These are phyloP conservation scores for Trichomonascaceae sp. DNA, from an alignment of 1,139 yeast species.

Conservation along the genomic window DNA sequence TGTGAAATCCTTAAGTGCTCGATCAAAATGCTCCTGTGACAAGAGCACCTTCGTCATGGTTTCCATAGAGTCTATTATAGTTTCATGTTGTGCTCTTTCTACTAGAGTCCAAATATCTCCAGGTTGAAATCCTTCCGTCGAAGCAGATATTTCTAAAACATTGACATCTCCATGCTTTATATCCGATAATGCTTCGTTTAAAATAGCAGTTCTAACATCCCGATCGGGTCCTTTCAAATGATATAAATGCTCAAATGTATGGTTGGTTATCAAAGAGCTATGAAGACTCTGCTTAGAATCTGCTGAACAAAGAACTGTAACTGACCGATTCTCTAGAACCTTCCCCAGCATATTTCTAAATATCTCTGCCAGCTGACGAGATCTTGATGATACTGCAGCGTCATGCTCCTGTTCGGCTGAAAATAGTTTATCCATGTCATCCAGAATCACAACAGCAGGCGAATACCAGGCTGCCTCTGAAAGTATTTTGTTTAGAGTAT, in stretches of 20 bases:
- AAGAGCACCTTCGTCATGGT: constrained; percentile 12
- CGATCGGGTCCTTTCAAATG: constrained; percentile 68
- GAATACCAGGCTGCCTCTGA: constrained; percentile 70
- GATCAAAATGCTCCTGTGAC: constrained; percentile 39
- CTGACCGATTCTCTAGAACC: constrained; percentile 39
- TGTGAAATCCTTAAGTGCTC: constrained; percentile 59
- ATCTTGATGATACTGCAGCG: constrained; percentile 44
- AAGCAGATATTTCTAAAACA: constrained; percentile 61
- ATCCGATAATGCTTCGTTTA: constrained; percentile 38
- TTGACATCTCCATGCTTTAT: constrained; percentile 41
- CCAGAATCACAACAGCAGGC: constrained; percentile 70
- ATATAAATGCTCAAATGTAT: constrained; percentile 59
- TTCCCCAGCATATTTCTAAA: constrained; percentile 37
- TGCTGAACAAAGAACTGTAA: constrained; percentile 53
- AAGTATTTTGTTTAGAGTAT: constrained; percentile 46
- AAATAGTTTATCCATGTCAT: constrained; percentile 72
- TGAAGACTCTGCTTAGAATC: constrained; percentile 63
- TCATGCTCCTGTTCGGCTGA: constrained; percentile 68
- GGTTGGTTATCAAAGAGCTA: constrained; percentile 55
- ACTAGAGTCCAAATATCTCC: constrained; percentile 67
- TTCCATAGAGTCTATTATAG: constrained; percentile 20
- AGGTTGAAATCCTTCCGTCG: constrained; percentile 87
- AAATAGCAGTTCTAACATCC: constrained; percentile 47
- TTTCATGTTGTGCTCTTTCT: constrained; percentile 66
- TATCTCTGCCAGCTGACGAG: constrained; percentile 53